Conservation (phyloP, 768 basidiomycete species). For the Trametes punicea region DNA sequence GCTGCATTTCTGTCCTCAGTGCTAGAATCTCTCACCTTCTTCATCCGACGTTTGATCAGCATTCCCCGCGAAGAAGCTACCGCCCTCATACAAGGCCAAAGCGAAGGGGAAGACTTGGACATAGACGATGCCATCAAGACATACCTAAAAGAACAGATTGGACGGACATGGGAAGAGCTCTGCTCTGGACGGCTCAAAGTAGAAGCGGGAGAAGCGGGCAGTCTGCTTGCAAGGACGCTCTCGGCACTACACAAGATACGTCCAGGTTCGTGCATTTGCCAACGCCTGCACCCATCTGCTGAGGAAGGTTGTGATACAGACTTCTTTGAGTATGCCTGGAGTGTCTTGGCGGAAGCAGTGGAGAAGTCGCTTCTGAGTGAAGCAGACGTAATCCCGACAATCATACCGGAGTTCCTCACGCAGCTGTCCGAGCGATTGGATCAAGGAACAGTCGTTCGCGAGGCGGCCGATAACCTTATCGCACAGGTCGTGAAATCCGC, state of each 20-base stretch:
- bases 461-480: slow-evolving; percentile 31
- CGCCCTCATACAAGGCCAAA: background rate
- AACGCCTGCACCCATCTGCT: too few species aligned
- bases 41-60: slow-evolving; percentile 42
- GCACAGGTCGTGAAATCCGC: slow-evolving; percentile 34
- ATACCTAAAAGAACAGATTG: slow-evolving; percentile 46
- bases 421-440: slow-evolving; percentile 41
- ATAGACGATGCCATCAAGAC: slow-evolving; percentile 7
- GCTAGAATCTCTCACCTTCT: slow-evolving; percentile 66
- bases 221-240: slow-evolving; percentile 43
- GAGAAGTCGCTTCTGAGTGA: slow-evolving; percentile 11
- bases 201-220: slow-evolving; percentile 41
- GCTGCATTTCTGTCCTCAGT: slow-evolving; percentile 67
- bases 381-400: slow-evolving; percentile 22
- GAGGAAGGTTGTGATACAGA: slow-evolving; percentile 27
- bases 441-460: slow-evolving; percentile 26
- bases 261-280: slow-evolving; percentile 23
- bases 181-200: slow-evolving; percentile 43
- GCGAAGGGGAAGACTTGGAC: background rate
- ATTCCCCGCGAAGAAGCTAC: slow-evolving; percentile 18
- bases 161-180: slow-evolving; percentile 48
- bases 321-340: slow-evolving; percentile 52
- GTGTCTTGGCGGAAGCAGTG: slow-evolving; percentile 34
- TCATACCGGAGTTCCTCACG: slow-evolving; percentile 48
- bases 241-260: slow-evolving; percentile 25